A percentile compares a stretch with the other conserved stretches of the same genome.
phyloP scores from a whole-genome alignment of 2,329 filamentous ascomycete species.

The Pyricularia sp. region DNA sequence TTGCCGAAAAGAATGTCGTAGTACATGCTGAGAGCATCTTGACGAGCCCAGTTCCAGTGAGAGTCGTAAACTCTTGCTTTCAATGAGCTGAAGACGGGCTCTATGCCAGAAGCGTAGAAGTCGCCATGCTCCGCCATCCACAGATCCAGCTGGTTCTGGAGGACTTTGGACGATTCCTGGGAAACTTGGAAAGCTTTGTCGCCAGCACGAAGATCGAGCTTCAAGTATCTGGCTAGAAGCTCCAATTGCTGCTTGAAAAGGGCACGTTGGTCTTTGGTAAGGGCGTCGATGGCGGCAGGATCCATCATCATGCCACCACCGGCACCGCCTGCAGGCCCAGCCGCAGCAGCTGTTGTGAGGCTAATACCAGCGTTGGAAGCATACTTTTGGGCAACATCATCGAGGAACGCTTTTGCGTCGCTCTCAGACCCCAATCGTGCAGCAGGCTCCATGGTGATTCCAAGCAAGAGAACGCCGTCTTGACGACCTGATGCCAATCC shows the following conservation, averaged over 20 bases:
- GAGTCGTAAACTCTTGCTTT: slow-evolving; percentile 97
- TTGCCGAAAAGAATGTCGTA: slow-evolving; percentile 98
- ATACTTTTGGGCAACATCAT: slow-evolving; percentile 84
- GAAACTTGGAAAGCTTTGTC: slow-evolving; percentile 86
- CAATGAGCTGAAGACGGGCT: slow-evolving; percentile 84
- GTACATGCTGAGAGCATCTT: slow-evolving; percentile 97
- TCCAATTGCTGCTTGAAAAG: slow-evolving; percentile 98
- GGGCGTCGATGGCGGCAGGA: slow-evolving; percentile 87
- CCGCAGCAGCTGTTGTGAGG: slow-evolving; percentile 66
- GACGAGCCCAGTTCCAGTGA: slow-evolving; percentile 98
- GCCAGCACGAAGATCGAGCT: slow-evolving; percentile 92
- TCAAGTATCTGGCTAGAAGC: slow-evolving; percentile 87
- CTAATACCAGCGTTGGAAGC: slow-evolving; percentile 75
- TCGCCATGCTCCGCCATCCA: slow-evolving; percentile 96
- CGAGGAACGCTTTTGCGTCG: slow-evolving; percentile 88
- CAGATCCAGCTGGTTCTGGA: slow-evolving; percentile 88
- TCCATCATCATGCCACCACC: slow-evolving; percentile 99
- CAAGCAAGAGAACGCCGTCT: slow-evolving; percentile 80
- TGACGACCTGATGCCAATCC: slow-evolving; percentile 79
- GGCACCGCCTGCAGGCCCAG: slow-evolving; percentile 60
- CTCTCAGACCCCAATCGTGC: slow-evolving; percentile 80
- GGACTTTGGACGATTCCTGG: slow-evolving; percentile 74
- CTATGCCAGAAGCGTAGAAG: slow-evolving; percentile 89
- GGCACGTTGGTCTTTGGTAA: slow-evolving; percentile 92
- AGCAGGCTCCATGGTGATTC: slow-evolving; percentile 85